These are phyloP conservation scores for Aspergillus transmontanensis DNA, from an alignment of 2,329 filamentous ascomycete genomes.

Conservation along the genomic window DNA sequence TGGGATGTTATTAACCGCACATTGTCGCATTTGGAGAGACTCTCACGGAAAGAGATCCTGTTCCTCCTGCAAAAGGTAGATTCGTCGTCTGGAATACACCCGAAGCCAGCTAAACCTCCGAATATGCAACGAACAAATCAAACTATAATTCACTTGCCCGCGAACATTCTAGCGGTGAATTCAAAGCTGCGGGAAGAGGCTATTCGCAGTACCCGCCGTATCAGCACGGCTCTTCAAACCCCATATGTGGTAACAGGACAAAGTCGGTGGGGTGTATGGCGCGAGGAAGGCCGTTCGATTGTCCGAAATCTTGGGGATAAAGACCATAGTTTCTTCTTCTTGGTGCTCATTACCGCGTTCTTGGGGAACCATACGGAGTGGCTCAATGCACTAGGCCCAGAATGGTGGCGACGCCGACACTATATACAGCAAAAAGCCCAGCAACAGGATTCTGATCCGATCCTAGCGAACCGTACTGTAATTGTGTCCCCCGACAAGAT, in stretches of 20 bases:
- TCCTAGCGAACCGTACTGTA: slow-evolving; percentile 57
- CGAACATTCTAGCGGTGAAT: slow-evolving; percentile 49
- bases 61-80: slow-evolving; percentile 53
- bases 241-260: slow-evolving; percentile 61
- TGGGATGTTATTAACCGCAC: slow-evolving; percentile 63
- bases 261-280: slow-evolving; percentile 62
- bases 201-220: slow-evolving; percentile 51
- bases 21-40: slow-evolving; percentile 55
- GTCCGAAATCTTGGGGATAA: slow-evolving; percentile 57
- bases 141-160: slow-evolving; percentile 52
- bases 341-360: slow-evolving; percentile 61
- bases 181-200: slow-evolving; percentile 52
- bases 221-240: slow-evolving; percentile 58
- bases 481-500: slow-evolving; percentile 62
- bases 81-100: slow-evolving; percentile 39
- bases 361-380: slow-evolving; percentile 63
- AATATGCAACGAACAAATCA: slow-evolving; percentile 53
- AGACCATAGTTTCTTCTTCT: slow-evolving; percentile 62
- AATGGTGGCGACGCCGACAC: slow-evolving; percentile 56
- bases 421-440: slow-evolving; percentile 54
- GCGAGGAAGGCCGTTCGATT: slow-evolving; percentile 62
- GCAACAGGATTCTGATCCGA: slow-evolving; percentile 49
- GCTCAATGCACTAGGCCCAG: slow-evolving; percentile 58
- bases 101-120: slow-evolving; percentile 48
- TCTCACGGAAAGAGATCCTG: slow-evolving; percentile 56